Evolutionary conservation across 2,329 filamentous ascomycete species (phyloP), one percentile per base, ranked within the genome.

Genomic region (Penicillium crustosum): DNA sequence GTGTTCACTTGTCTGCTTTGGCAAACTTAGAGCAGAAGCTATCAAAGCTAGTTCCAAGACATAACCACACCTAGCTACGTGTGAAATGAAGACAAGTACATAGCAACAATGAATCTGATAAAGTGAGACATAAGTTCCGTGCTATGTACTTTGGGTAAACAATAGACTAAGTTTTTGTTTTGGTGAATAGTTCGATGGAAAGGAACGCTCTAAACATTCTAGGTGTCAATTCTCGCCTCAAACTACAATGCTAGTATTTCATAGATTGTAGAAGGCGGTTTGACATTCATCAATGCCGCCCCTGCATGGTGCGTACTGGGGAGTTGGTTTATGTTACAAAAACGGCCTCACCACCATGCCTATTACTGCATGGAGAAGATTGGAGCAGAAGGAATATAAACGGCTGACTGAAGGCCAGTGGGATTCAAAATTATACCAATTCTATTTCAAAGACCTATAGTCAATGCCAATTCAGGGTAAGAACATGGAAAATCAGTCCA

Each of bases 361-460:
- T 23, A 10, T 12, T 23, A 35, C 8, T n/a, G n/a, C n/a, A n/a
- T n/a, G n/a, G n/a, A n/a, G n/a, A n/a, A n/a, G n/a, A n/a, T n/a
- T n/a, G n/a, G n/a, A n/a, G n/a, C n/a, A n/a, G n/a, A n/a, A 41
- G 15, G 10, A 33, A 19, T 15, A 21, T 10, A 5, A 13, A 31
- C 6, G 19, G 15, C 19, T 2, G 19, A 33, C 17, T 19, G 15
- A 29, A 42, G 38, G 38, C 13, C 6, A 33, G 13, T 48, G 19
- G 17, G 44, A 44, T 51, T 50, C 36, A 17, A 38, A 49, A 61
- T 57, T 59, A 57, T 53, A 27, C 49, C 55, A 55, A 52, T 63
- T 73, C 65, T 72, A 69, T 70, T 61, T 70, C 60, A 64, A 67
- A 66, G 62, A 62, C 53, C 21, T 55, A 48, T 62, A 61, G 63